Evolutionary conservation across 2,329 filamentous ascomycete species (phyloP), one percentile per base, ranked within the genome.

Genomic region (Hymenoscyphus repandus): DNA sequence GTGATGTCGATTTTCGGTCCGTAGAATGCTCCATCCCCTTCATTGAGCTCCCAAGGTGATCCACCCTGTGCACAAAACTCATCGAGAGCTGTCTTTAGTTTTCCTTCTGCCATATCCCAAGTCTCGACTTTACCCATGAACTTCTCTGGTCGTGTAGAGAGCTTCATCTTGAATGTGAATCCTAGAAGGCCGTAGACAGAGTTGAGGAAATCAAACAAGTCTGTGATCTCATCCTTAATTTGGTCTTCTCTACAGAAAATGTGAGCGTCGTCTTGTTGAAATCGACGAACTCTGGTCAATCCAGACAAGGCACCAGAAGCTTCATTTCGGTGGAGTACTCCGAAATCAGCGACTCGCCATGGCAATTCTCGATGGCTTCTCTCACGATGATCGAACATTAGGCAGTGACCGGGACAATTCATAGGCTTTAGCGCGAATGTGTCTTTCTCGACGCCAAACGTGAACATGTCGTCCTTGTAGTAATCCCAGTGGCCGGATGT

Each of bases 1-100:
- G 89, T 95, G 65, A 99, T 93, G 64, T 99, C 93, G 62, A 97
- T 96, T 80, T 99, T 99, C 46, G 93, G 93, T 1, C 93, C 93
- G 69, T 99, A 99, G 73, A 97, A 99, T 47, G 93, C 93, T 66
- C 93, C 93, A 63, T 99, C 93, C 51, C 92, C 93, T 53, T 90
- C 86, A 70, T 97, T 96, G 46, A 96, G 76, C 68, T 89, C 86
- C 93, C 93, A 99, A 57, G 83, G 75, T 32, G 83, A 78, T 53
- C 85, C 80, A 47, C 76, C 76, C 43, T 65, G 17, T 70, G 69
- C 50, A 70, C 81, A 78, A 69, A 96, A 97, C 56, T 84, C 78
- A 58, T 93, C 80, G 44, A 99, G 77, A 15, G 91, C 89, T 54
- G 84, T 77, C 64, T 83, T 85, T 45, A 99, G 77, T 68, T 87